phyloP scores from a whole-genome alignment of 495 filamentous ascomycete species.

The Hypoxylon intermedium region DNA sequence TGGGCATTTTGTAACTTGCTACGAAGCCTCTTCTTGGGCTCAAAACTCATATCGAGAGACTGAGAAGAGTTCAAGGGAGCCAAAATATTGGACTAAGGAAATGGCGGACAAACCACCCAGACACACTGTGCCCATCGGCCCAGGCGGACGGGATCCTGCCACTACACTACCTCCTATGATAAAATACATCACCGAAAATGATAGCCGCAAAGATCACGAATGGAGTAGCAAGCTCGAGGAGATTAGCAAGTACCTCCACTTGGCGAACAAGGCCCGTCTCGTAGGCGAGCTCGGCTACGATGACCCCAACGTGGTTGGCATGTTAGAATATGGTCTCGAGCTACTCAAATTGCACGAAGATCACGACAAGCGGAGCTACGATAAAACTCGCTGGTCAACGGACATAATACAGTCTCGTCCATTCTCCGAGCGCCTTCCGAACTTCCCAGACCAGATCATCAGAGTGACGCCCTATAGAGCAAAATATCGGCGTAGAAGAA shows the following conservation, averaged over 20 bases:
- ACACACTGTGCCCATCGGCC: constrained; percentile 10
- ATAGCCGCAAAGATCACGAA: constrained; percentile 11
- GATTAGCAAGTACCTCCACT: constrained; percentile 28
- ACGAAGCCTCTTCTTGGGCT: background rate
- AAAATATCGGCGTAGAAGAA: constrained; percentile 24
- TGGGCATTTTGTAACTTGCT: constrained; percentile 1
- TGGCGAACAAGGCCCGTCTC: constrained; percentile 18
- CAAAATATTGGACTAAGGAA: background rate
- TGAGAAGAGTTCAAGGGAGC: background rate
- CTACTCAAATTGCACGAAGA: constrained; percentile 23
- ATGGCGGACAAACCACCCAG: background rate
- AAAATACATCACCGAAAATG: constrained; percentile 35
- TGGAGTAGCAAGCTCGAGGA: constrained; percentile 15
- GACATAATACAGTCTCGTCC: constrained; percentile 9
- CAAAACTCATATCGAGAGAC: background rate
- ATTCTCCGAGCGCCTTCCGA: constrained; percentile 28
- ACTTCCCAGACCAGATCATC: constrained; percentile 21
- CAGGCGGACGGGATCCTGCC: constrained; percentile 20
- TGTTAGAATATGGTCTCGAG: constrained; percentile 29
- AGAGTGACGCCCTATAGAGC: constrained; percentile 12
- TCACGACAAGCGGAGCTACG: constrained; percentile 1
- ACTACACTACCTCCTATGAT: constrained; percentile 22
- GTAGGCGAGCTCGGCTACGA: constrained; percentile 36
- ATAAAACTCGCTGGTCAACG: constrained; percentile 30
- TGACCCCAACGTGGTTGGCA: constrained; percentile 1